Evolutionary conservation across 305 asterid species (phyloP).

Genomic region (Rubia peregrina): DNA sequence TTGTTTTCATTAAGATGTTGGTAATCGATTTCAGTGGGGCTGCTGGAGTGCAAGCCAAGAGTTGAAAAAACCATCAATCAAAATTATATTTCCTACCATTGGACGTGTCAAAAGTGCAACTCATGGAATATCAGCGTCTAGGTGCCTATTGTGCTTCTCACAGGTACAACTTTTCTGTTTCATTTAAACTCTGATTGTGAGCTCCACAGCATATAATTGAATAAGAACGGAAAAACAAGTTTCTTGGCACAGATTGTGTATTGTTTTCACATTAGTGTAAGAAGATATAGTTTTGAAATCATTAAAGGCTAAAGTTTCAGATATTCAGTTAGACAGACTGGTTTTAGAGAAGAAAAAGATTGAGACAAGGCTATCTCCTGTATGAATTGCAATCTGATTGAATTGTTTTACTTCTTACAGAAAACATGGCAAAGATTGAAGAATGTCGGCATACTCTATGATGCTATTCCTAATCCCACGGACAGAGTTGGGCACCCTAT

Average conservation of each 20-base stretch:
- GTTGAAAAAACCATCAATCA: constrained; percentile 63
- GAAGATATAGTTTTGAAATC: not conserved
- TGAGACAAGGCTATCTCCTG: not conserved
- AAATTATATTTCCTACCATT: constrained; percentile 65
- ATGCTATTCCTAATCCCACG: constrained; percentile 64
- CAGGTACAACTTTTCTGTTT: constrained; percentile 36
- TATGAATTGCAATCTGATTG: not conserved
- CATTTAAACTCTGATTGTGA: not conserved
- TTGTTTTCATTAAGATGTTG: constrained; percentile 14
- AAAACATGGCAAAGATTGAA: constrained; percentile 89
- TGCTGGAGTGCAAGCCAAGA: constrained; percentile 90
- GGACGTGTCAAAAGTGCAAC: constrained; percentile 65
- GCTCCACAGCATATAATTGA: not conserved
- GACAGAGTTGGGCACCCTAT: constrained; percentile 66
- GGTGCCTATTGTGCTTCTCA: constrained; percentile 73
- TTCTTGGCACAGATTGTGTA: not conserved
- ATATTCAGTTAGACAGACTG: not conserved
- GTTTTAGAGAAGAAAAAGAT: not conserved
- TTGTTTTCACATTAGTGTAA: not conserved
- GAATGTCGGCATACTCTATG: constrained; percentile 62
- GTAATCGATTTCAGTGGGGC: constrained; percentile 72
- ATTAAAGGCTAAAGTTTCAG: not conserved
- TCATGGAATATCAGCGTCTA: constrained; percentile 58
- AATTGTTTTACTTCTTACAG: constrained; percentile 29
- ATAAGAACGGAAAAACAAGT: not conserved